phyloP scores from a whole-genome alignment of 345 rosid species.

The Leavenworthia alabamica region DNA sequence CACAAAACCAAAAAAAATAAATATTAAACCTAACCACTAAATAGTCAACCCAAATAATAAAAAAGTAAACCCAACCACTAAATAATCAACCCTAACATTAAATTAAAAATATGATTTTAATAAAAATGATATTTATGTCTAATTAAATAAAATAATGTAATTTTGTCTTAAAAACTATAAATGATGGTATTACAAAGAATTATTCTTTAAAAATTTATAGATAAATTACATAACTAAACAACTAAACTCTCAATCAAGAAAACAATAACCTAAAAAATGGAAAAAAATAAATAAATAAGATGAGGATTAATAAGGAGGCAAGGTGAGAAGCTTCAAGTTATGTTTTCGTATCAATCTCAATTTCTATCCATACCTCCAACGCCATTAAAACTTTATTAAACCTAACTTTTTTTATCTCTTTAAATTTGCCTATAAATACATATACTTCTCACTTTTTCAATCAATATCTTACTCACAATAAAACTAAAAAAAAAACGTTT shows the following conservation, averaged over 20 bases:
- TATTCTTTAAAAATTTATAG: background rate
- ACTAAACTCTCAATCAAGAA: background rate
- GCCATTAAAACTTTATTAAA: slow-evolving; percentile 25
- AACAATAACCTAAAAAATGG: background rate
- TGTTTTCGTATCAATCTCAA: slow-evolving; percentile 30
- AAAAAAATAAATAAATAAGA: background rate
- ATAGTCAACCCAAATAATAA: too few species aligned
- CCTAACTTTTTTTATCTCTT: slow-evolving; percentile 1
- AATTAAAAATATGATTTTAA: too few species aligned
- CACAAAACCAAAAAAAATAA: too few species aligned
- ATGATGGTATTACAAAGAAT: too few species aligned
- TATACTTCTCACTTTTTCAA: background rate
- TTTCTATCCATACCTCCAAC: slow-evolving; percentile 27
- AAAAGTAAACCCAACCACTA: too few species aligned
- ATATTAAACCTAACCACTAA: too few species aligned
- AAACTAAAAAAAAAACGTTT: background rate
- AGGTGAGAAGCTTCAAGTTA: slow-evolving; percentile 15
- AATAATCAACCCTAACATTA: too few species aligned
- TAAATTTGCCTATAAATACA: slow-evolving; percentile 23
- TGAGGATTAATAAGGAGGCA: slow-evolving; percentile 3
- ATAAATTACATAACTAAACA: background rate
- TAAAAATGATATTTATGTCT: too few species aligned
- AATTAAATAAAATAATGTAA: too few species aligned
- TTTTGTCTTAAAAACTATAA: too few species aligned
- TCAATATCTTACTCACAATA: slow-evolving; percentile 1